Evolutionary conservation across 2,329 filamentous ascomycete genomes (phyloP).

Genomic region (Fusarium sp.): DNA sequence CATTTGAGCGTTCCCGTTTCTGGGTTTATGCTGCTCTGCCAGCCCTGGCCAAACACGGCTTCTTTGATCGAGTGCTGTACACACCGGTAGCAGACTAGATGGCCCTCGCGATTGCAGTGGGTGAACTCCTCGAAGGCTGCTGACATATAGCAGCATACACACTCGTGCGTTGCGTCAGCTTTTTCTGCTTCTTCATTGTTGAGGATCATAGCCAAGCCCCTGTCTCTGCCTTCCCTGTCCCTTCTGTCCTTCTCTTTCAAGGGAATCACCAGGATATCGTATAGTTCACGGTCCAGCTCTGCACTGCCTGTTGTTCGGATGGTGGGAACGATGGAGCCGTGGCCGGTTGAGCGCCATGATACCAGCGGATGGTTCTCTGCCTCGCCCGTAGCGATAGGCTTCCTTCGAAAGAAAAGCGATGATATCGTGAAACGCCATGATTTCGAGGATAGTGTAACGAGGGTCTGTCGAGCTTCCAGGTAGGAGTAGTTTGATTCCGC

Average conservation of each 20-base stretch:
- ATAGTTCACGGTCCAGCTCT: constrained; percentile 74
- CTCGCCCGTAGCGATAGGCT: constrained; percentile 65
- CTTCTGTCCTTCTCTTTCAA: constrained; percentile 60
- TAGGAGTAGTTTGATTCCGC: constrained; percentile 87
- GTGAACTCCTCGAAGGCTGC: constrained; percentile 80
- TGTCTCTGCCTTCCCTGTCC: constrained; percentile 65
- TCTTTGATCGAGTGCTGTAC: constrained; percentile 86
- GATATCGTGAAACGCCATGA: constrained; percentile 84
- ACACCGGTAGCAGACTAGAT: constrained; percentile 85
- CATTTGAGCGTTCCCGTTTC: constrained; percentile 82
- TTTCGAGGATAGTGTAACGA: constrained; percentile 76
- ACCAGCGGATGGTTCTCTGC: constrained; percentile 73
- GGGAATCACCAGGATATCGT: constrained; percentile 67
- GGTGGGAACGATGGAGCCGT: constrained; percentile 69
- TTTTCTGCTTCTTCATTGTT: constrained; percentile 72
- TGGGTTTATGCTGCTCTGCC: constrained; percentile 82
- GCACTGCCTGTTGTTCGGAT: constrained; percentile 75
- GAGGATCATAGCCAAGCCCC: constrained; percentile 64
- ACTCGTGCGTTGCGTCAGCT: constrained; percentile 72
- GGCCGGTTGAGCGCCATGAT: constrained; percentile 69
- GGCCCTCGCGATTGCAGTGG: constrained; percentile 75
- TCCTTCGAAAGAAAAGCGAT: constrained; percentile 76
- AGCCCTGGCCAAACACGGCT: constrained; percentile 92
- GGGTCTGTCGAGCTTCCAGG: constrained; percentile 75
- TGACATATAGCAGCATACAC: constrained; percentile 81